Conservation (phyloP, 164 flowering plant species). For the Amborella trichopoda region DNA sequence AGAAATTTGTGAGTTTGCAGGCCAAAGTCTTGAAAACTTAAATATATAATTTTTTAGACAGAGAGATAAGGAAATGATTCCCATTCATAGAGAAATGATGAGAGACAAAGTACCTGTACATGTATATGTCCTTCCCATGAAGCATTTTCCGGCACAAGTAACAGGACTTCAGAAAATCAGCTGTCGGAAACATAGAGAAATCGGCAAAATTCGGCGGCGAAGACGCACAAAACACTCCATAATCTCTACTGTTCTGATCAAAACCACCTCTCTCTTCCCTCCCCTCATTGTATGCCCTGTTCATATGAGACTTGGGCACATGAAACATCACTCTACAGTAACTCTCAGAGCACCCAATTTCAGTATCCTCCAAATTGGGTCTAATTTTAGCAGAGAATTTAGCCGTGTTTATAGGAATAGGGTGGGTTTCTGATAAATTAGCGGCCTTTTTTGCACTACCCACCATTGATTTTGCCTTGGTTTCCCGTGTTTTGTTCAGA, state of each 20-base stretch:
- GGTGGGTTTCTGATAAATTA: conserved; percentile 18
- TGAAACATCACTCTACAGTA: conserved; percentile 34
- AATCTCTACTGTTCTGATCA: neutral
- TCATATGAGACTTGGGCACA: conserved; percentile 23
- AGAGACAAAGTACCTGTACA: conserved; percentile 56
- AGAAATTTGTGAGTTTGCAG: too few relatives aligned
- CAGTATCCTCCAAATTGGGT: conserved; percentile 7
- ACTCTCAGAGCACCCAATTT: conserved; percentile 21
- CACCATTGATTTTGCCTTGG: conserved; percentile 16
- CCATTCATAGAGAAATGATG: too few relatives aligned
- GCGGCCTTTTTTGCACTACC: conserved; percentile 7
- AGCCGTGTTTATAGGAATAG: conserved; percentile 24
- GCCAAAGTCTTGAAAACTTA: too few relatives aligned
- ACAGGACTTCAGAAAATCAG: conserved; percentile 53
- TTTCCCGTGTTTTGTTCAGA: conserved; percentile 16
- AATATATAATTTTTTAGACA: too few relatives aligned
- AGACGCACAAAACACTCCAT: conserved; percentile 14
- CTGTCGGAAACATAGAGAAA: conserved; percentile 12
- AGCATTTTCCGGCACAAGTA: conserved; percentile 46
- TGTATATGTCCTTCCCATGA: conserved; percentile 65
- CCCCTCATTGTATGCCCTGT: conserved; percentile 23
- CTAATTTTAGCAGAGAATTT: conserved; percentile 1
- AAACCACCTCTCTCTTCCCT: conserved; percentile 3
- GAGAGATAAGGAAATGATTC: too few relatives aligned
- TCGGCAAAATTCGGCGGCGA: conserved; percentile 10